Base-by-base conservation (phyloP, 2,329 filamentous ascomycete species). In the Aspergillus chevalieri region DNA sequence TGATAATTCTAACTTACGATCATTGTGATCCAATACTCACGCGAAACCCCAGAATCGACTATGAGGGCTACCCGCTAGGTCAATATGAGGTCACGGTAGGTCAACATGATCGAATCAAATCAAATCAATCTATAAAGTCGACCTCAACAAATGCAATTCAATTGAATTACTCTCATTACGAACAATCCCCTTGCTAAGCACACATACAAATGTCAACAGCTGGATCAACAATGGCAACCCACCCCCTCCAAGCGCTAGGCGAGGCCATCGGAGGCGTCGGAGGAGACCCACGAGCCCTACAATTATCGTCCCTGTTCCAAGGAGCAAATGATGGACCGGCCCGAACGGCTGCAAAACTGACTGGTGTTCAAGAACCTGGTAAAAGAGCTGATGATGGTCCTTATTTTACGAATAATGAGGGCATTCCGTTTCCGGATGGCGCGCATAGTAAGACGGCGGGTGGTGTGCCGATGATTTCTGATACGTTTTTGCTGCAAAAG, bases 321-420 rank as follows among this genome's bases (percentile, higher is more conserved):
- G 69, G 66, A 45, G 68, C 74, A 44, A 79, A 80, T 50, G 75
- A 79, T 49, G 77, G 77, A 0, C 76, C 78, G 8, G 75, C 74
- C 17, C 73, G 75, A 52, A 76, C 78, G 36, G 74, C 74, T 41
- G 73, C 72, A 3, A 78, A 78, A 59, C 69, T 80, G 1, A 74
- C 76, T 1, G 77, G 78, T 10, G 64, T 71, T 12, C 65, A 69
- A 1, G 54, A 65, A 5, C 73, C 70, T 8, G 75, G 76, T 6
- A 77, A 75, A 57, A 64, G 75, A 12, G 67, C 67, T 15, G 78
- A 80, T 52, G 75, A 79, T 50, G 72, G 67, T 0, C 64, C 71
- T 0, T 80, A 79, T 61, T 79, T 79, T 57, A 81, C 77, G 43
- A 78, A 75, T 57, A 79, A 79, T 22, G 77, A 81, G 51, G 77